Evolutionary conservation across 768 basidiomycete genomes (phyloP), one percentile per base, ranked within the genome.

Genomic region (Phylloporus sp.): DNA sequence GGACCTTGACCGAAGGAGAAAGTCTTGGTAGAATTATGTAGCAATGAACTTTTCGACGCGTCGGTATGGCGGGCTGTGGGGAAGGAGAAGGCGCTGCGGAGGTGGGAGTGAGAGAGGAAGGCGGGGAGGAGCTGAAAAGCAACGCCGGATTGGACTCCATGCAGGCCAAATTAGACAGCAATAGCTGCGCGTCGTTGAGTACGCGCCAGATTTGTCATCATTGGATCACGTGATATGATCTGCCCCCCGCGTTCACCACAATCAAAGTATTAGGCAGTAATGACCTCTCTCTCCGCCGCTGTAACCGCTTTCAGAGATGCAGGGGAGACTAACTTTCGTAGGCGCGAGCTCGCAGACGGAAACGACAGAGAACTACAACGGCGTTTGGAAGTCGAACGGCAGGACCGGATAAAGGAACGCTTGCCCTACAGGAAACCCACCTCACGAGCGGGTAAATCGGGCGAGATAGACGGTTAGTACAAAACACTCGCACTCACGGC

Each of bases 391-490:
- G 64, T 76, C 10, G 82, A 85, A 50, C 74, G 81, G 37, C 86
- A 89, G 57, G 79, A 80, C 55, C 75, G 82, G 48, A 82, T 87
- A 59, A 74, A 73, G 53, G 82, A 86, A 46, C 82, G 78, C 60
- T 78, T 77, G 23, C 81, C 85, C 28, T 79, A 80, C 26, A 71
- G 80, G 44, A 71, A 69, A 49, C 59, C 63, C 11, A 78, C 72
- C 38, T 75, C 78, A 29, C 79, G 73, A 55, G 70, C 79, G n/a
- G n/a, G n/a, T 34, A 80, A 75, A 61, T 75, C 78, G 37, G 90
- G 88, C 7, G 90, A 92, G 61, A 89, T 95, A 55, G 92, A 94
- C 63, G 87, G 88, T 84, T 64, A 56, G 82, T 69, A n/a, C 44
- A 33, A 32, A 21, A 17, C 23, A 26, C 20, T n/a, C n/a, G 31